Base-by-base conservation (phyloP, 495 filamentous ascomycete species). In the Neurospora sp. region DNA sequence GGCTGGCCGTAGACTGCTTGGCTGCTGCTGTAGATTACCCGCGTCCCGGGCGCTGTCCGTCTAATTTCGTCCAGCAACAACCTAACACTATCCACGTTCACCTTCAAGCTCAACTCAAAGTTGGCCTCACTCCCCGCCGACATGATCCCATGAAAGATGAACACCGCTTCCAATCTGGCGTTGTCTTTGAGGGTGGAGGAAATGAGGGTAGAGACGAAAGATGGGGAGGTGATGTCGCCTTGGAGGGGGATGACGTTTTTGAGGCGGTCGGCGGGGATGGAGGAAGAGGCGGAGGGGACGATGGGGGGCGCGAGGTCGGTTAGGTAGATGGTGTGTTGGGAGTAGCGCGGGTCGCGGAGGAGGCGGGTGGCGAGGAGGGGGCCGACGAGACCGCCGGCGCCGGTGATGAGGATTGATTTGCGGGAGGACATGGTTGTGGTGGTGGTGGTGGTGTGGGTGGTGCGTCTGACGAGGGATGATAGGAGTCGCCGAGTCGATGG, bases 91-190 rank as follows among this genome's bases (percentile, higher is more conserved):
- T 94, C 88, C 41, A 96, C 84, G 80, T 96, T 96, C 71, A 94
- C 92, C 49, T 80, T 80, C 71, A 93, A 85, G 4, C 91, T 92
- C 16, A 93, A 85, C 66, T 93, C 91, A 77, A 92, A 90, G 79
- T 95, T 87, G 35, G 89, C 89, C 79, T 96, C 93, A 20, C 90
- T 86, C 66, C 90, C 91, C 27, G 89, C 88, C 42, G 91, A 93
- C 93, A 95, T 95, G 82, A 96, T 93, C 69, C 93, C 93, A 81
- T 96, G 93, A 76, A 96, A 89, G 72, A 94, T 79, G 83, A 92
- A 95, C 77, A 93, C 85, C 18, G 89, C 90, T 75, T 88, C 84
- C 0, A 93, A 82, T 12, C 84, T 86, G 12, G 80, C 77, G 27
- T 82, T 79, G 27, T 27, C 31, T 27, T 18, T 18, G 7, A 3